Base-by-base conservation (phyloP, 306 rosid genomes). In the Castanopsis chinensis region DNA sequence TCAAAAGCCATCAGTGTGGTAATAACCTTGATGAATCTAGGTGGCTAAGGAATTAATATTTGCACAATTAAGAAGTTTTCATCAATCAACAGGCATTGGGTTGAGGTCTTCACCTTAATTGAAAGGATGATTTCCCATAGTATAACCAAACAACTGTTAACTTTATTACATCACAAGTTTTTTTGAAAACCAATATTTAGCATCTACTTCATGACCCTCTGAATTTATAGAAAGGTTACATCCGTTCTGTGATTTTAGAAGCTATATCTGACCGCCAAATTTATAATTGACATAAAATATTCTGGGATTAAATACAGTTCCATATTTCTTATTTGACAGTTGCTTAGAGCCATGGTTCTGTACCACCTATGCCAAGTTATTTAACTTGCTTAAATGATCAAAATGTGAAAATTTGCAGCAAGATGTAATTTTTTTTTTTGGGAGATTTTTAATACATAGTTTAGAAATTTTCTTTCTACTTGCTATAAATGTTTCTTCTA, bases 401-500 rank as follows among this genome's bases (percentile, higher is more conserved):
- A 63, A 4, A 63, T 5, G 69, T 63, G 35, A 56, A 67, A 17
- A 71, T 54, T 49, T 74, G 53, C 4, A 8, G 7, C 14, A 37
- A 15, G 5, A 49, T 49, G 53, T 12, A 49, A 49, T 49, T 71
- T 37, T 1, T 6, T 6, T 28, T 41, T 2, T 37, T 37, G 1
- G 13, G 21, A 32, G 67, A 58, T 70, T 67, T 28, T 14, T 19
- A 19, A 11, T 67, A 14, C 37, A 18, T 17, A 19, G 30, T 60
- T 52, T 69, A 5, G 18, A 35, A 60, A 14, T 59, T 54, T 7
- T 80, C 78, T 41, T 78, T 59, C 32, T 76, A 41, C 59, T n/a
- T 78, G 67, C 41, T 57, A 20, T 52, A 58, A 35, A 32, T 32
- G 53, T 85, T 69, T 64, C 57, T 72, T 83, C 35, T 54, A 69